Evolutionary conservation across 2,329 filamentous ascomycete genomes (phyloP), one percentile per base, ranked within the genome.

Genomic region (Diplodia seriata): DNA sequence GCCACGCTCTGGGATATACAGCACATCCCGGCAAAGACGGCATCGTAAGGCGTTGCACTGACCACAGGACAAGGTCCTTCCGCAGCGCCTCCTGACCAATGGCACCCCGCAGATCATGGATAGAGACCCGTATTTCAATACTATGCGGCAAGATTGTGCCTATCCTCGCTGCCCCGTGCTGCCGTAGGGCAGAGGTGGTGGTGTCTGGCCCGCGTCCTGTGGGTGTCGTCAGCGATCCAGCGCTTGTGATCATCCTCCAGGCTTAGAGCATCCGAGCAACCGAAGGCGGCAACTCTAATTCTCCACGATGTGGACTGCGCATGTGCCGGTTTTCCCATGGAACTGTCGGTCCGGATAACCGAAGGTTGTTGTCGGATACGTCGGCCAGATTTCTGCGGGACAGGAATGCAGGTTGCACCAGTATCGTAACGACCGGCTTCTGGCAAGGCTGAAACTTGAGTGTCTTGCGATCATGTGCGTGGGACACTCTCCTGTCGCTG

Each of bases 41-140:
- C 56, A 59, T 26, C 23, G 56, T 59, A 59, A 59, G 56, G 56
- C 38, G 56, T 59, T 59, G 56, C 56, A 59, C 56, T 59, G 56
- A 47, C 56, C 56, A 59, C 36, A 47, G 31, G 47, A 59, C 18
- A 59, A 38, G 56, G 56, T 47, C 26, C 31, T 59, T 38, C 43
- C 14, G 38, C 36, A 43, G 23, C 23, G 26, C 20, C 36, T 43
- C n/a, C 20, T 23, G 38, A 31, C 56, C 56, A 59, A 59, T 47
- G 56, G 56, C 11, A 47, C 7, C 23, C 31, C 38, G 12, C 38
- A 47, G 20, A 43, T 31, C 29, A 18, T 47, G 9, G n/a, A 31
- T n/a, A 40, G 9, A 33, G 20, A 38, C 38, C 56, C 56, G n/a
- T 59, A 4, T 59, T 14, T n/a, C 56, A 59, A 47, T 47, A 59